Percentiles rank a stretch among this genome's conserved stretches.
Evolutionary conservation across 192 early-diverging fungal species (phyloP).

Genomic region (Thoreauomyces humboldtii): DNA sequence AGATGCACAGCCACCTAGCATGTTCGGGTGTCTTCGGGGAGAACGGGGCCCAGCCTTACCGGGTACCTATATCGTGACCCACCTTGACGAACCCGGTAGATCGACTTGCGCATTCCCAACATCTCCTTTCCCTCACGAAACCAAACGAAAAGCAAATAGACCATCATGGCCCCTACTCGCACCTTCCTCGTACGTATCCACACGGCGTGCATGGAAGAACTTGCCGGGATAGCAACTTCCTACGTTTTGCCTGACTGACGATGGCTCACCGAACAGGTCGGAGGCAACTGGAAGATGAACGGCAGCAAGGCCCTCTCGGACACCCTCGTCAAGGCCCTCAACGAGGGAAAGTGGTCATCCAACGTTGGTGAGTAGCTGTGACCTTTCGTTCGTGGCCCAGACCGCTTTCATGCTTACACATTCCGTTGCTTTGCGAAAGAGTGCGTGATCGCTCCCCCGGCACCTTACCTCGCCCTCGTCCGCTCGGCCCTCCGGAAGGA

Average conservation of each 20-base stretch:
- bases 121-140: too few relatives aligned
- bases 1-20: too few relatives aligned
- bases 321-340: constrained; percentile 73
- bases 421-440: too few relatives aligned
- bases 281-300: constrained; percentile 94
- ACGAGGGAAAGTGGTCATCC: constrained; percentile 58
- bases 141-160: too few relatives aligned
- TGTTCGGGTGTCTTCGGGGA: too few relatives aligned
- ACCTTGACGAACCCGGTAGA: too few relatives aligned
- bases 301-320: constrained; percentile 74
- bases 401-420: background rate
- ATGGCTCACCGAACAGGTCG: too few relatives aligned
- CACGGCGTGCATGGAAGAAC: background rate
- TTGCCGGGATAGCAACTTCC: background rate
- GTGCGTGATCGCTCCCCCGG: constrained; percentile 95
- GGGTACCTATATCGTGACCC: too few relatives aligned
- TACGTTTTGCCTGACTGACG: background rate
- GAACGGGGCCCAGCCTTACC: too few relatives aligned
- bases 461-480: constrained; percentile 83
- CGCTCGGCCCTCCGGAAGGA: constrained; percentile 73
- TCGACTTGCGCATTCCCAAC: too few relatives aligned
- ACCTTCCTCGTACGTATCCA: constrained; percentile 7
- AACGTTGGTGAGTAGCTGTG: constrained; percentile 76
- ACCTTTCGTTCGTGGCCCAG: too few relatives aligned
- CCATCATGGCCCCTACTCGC: background rate